Evolutionary conservation across 495 filamentous ascomycete genomes (phyloP), one percentile per base, ranked within the genome.

Genomic region (Hamigera avellanea): DNA sequence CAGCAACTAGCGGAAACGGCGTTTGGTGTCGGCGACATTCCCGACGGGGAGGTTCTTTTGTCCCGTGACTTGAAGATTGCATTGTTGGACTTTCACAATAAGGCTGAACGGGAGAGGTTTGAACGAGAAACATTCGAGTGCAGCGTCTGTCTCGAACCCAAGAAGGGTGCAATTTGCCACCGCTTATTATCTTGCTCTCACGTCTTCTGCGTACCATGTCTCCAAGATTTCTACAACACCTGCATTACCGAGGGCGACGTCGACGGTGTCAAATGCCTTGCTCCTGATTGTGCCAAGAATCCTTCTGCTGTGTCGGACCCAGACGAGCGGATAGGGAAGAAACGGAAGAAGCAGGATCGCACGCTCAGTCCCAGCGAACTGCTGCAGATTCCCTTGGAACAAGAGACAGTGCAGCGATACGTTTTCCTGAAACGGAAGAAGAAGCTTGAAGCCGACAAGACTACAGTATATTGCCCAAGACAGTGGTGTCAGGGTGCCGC

Each of bases 401-500:
- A 76, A 30, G 79, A 82, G 14, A 72, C 61, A 3, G 85, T 95
- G 10, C 79, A 84, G 43, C 82, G 91, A 30, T 98, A 91, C 47
- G 82, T 88, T 6, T 76, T 73, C 18, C 61, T 98, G 21, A 95
- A 93, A 58, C 82, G 89, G 43, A 98, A 96, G 60, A 82, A 78
- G 36, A 80, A 85, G 44, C 70, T 95, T 7, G 91, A 95, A 53
- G 78, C 85, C 0, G 88, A 98, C 46, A 87, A 83, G 43, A 81
- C 75, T 31, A 95, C 88, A 0, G 72, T 95, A n/a, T 95, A 91
- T 52, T 98, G 91, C 48, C 91, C 91, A 2, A 75, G 91, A 1
- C 66, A 75, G 43, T 98, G 89, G 89, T 98, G 91, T 50, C 86
- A 93, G 53, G 86, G 83, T 14, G 80, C 88, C n/a, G 84, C 85